Base-by-base conservation (phyloP, 2,329 filamentous ascomycete species). In the Pyricularia pennisetigena region DNA sequence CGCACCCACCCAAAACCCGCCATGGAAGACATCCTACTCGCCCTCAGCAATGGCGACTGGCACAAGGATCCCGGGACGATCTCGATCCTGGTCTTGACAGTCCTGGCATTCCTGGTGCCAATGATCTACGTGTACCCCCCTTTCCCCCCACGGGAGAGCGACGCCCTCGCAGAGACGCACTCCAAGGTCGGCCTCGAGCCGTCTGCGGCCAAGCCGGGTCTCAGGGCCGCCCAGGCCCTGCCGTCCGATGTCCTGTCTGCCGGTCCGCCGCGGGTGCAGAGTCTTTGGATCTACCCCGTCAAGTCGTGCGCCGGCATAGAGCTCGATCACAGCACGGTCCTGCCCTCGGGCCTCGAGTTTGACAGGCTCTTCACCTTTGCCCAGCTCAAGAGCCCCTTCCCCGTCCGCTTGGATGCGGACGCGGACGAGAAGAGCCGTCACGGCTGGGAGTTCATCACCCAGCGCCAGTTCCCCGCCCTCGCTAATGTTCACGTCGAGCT, bases 321-420 rank as follows among this genome's bases (percentile, higher is more conserved):
- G 78, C 78, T 97, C 64, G 79, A 85, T 67, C 80, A 83, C 70
- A 86, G 86, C 69, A 84, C 86, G 68, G 83, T 95, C 20, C 78
- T 92, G 64, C 80, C 86, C 6, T 86, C 86, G 2, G 93, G 93
- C 2, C 82, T 97, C 68, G 85, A 90, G 75, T 91, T 90, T 77
- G 93, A 97, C 78, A 87, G 93, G 6, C 86, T 94, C 72, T 97
- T 93, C 80, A 90, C 88, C 65, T 92, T 97, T 75, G 93, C 91
- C 1, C 90, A 94, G 76, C 81, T 85, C 70, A 81, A 80, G 75
- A 82, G 80, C 73, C 79, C 80, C 54, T 83, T 83, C 69, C 80
- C 82, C 2, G 78, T 79, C 23, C 69, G 75, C 20, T 72, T 77
- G n/a, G 75, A 79, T 66, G 64, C 70, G 23, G 57, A 68, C 4